Conservation (phyloP, 768 basidiomycete genomes). For the Leccinum boreale region DNA sequence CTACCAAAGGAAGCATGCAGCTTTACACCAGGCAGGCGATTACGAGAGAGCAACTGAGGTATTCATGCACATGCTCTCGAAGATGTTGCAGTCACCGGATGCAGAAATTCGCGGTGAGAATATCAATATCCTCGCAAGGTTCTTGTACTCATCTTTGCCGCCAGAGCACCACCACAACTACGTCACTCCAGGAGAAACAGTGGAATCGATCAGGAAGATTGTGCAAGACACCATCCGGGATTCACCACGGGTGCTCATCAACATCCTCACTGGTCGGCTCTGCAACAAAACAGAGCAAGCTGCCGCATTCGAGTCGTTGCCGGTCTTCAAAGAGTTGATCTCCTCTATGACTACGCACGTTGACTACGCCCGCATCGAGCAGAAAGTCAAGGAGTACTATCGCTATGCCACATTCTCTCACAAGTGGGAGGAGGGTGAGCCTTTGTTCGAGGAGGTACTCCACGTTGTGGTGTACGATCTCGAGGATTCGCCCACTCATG, state of each 20-base stretch:
- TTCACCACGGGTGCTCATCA: not conserved
- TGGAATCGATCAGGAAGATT: not conserved
- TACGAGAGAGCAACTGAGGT: not conserved
- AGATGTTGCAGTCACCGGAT: not conserved
- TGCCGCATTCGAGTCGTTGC: not conserved
- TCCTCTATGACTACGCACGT: not conserved
- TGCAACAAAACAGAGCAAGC: not conserved
- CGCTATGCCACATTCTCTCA: not conserved
- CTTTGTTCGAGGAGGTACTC: not conserved
- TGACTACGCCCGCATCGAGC: not conserved
- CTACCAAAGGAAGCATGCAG: not conserved
- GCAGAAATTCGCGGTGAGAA: not conserved
- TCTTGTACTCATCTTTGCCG: not conserved
- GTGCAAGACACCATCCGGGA: not conserved
- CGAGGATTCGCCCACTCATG: not conserved
- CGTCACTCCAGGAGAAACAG: not conserved
- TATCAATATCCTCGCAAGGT: not conserved
- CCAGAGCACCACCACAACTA: not conserved
- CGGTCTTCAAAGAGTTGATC: not conserved
- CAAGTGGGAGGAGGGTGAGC: not conserved
- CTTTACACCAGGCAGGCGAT: not conserved
- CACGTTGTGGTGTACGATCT: not conserved
- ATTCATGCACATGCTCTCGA: not conserved
- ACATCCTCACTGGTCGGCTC: not conserved
- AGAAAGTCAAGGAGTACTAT: not conserved